A percentile compares a stretch with the other conserved stretches of the same genome.
phyloP scores from a whole-genome alignment of 2,329 filamentous ascomycete genomes.

The Dactylellina parvicollis region DNA sequence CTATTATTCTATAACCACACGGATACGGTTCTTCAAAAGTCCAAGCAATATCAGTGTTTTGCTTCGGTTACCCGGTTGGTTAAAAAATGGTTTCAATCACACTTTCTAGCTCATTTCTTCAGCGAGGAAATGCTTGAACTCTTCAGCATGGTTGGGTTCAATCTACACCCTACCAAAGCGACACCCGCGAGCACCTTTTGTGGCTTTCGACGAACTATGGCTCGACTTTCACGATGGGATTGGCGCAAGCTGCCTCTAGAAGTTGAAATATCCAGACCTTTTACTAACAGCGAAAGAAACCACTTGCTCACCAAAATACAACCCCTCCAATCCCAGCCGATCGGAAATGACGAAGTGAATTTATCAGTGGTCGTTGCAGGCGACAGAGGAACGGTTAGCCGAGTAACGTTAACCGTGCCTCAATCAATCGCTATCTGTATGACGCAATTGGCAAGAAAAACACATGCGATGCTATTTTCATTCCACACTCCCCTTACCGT shows the following conservation, averaged over 20 bases:
- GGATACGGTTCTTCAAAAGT: constrained; percentile 1
- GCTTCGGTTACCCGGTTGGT: constrained; percentile 83
- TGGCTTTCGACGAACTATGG: constrained; percentile 23
- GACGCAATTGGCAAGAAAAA: constrained; percentile 32
- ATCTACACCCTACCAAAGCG: constrained; percentile 82
- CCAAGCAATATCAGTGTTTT: constrained; percentile 75
- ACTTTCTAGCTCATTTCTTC: constrained; percentile 81
- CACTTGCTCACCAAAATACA: neutral
- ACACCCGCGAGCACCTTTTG: constrained; percentile 72
- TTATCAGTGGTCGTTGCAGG: constrained; percentile 13
- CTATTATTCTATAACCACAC: neutral
- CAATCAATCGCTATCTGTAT: constrained; percentile 26
- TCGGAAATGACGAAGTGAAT: neutral
- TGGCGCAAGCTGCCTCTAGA: constrained; percentile 29
- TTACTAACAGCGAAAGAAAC: constrained; percentile 19
- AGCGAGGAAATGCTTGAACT: constrained; percentile 85
- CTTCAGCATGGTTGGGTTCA: constrained; percentile 78
- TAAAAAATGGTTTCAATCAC: constrained; percentile 88
- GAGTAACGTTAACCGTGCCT: constrained; percentile 6
- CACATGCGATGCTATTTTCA: neutral
- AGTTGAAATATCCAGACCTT: constrained; percentile 16
- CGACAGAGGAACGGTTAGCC: constrained; percentile 1
- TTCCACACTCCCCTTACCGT: neutral
- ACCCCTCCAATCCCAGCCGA: neutral
- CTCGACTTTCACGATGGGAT: constrained; percentile 36